Evolutionary conservation across 805 yeast genomes (phyloP), one percentile per base, ranked within the genome.

Genomic region (Pichia californica): DNA sequence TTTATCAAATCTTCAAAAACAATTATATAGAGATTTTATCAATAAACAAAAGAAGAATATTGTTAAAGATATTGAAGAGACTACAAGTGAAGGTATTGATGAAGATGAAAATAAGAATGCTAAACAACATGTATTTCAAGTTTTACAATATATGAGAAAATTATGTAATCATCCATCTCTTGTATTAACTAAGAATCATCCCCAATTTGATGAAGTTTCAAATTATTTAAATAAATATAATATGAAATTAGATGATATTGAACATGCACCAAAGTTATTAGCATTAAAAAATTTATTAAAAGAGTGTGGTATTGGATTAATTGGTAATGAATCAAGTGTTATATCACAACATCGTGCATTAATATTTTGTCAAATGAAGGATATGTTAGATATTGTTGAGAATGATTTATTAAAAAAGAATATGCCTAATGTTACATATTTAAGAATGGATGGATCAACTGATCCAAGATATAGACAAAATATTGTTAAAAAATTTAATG

Each of bases 351-450:
- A 93, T 63, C 76, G 99, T 45, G 99, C 95, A 1, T 73, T 93
- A 54, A 82, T 93, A 38, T 93, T 93, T 63, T 93, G 97, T 65
- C 99, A 93, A 62, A 74, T 93, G 67, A 93, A 91, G 58, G 99
- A 93, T 58, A 93, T 93, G 99, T 72, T 93, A 52, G 97, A 93
- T 58, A 85, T 93, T 72, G 96, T 94, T 32, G 99, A 94, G 63
- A 79, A 81, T 44, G 96, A 93, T 52, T 70, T 93, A 42, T 73
- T 93, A 52, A 81, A 77, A 56, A 86, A 80, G 57, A 76, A 79
- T 54, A 77, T 93, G 82, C 98, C 98, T 1, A 72, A 84, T 2
- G 98, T 93, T 2, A 82, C 96, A 0, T 93, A 86, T 57, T 81
- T 93, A 93, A 76, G 99, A 51, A 69, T 93, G 52, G 99, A 93